Evolutionary conservation across 768 basidiomycete species (phyloP).

Genomic region (Fomitopsis pulvina): DNA sequence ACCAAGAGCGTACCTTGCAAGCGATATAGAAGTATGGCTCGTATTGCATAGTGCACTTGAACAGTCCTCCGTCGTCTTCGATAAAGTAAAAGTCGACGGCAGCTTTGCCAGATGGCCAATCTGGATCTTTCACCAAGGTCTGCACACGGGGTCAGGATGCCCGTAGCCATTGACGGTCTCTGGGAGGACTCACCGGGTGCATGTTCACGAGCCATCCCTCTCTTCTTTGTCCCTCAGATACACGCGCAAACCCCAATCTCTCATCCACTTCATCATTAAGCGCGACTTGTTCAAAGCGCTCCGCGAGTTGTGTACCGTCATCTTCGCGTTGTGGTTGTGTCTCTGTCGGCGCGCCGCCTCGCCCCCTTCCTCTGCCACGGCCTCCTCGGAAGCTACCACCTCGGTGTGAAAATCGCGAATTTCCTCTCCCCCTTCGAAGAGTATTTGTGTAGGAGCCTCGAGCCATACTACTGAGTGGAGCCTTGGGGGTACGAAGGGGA

Average conservation of each 20-base stretch:
- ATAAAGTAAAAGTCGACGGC: slow-evolving; percentile 98
- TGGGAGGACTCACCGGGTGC: slow-evolving; percentile 71
- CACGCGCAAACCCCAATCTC: slow-evolving; percentile 79
- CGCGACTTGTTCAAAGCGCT: slow-evolving; percentile 75
- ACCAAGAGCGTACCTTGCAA: slow-evolving; percentile 80
- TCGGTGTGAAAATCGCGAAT: not conserved
- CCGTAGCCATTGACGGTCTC: not conserved
- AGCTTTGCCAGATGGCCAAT: slow-evolving; percentile 76
- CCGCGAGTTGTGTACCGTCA: slow-evolving; percentile 82
- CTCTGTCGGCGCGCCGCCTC: slow-evolving; percentile 36
- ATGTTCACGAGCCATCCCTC: slow-evolving; percentile 98
- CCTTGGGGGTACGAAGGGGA: not conserved
- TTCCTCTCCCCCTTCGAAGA: not conserved
- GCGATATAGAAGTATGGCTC: slow-evolving; percentile 94
- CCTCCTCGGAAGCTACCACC: slow-evolving; percentile 20
- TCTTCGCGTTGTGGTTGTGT: slow-evolving; percentile 67
- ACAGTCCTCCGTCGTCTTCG: slow-evolving; percentile 93
- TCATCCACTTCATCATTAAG: slow-evolving; percentile 87
- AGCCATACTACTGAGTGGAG: not conserved
- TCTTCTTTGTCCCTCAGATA: slow-evolving; percentile 69
- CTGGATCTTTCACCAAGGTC: slow-evolving; percentile 84
- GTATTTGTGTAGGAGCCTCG: not conserved
- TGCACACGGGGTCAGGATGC: slow-evolving; percentile 23
- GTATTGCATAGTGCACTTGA: slow-evolving; percentile 88
- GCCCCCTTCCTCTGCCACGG: slow-evolving; percentile 44